phyloP scores from a whole-genome alignment of 495 filamentous ascomycete genomes.

The Tetracladium marchalianum region DNA sequence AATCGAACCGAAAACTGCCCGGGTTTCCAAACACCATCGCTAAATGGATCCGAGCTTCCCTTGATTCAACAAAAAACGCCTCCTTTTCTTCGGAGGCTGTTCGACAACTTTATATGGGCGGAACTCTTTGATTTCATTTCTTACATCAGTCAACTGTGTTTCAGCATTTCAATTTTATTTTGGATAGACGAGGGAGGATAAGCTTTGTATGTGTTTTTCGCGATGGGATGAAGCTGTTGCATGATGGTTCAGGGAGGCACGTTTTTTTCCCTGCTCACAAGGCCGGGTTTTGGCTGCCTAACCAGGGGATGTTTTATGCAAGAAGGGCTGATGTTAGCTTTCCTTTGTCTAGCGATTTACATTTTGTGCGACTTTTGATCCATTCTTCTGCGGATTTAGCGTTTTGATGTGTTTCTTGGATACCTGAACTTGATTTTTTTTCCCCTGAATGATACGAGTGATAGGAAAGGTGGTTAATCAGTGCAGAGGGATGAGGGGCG shows the following conservation, averaged over 20 bases:
- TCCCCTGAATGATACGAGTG: too few species aligned
- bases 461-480: too few species aligned
- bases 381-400: too few species aligned
- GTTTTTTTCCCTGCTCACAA: constrained; percentile 15
- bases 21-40: constrained; percentile 6
- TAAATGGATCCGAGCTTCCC: constrained; percentile 8
- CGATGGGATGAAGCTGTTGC: neutral
- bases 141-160: neutral
- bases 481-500: too few species aligned
- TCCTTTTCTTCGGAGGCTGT: constrained; percentile 1
- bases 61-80: constrained; percentile 2
- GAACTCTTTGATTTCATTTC: constrained; percentile 10
- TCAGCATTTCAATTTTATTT: constrained; percentile 2
- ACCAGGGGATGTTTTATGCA: neutral
- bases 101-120: constrained; percentile 7
- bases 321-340: neutral
- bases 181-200: neutral
- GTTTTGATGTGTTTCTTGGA: too few species aligned
- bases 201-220: neutral
- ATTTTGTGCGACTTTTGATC: too few species aligned
- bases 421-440: too few species aligned
- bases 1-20: constrained; percentile 2
- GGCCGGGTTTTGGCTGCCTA: constrained; percentile 3
- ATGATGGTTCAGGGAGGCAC: constrained; percentile 4
- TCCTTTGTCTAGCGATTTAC: too few species aligned